Conservation (phyloP, 768 basidiomycete genomes). For the Obba rivulosa region DNA sequence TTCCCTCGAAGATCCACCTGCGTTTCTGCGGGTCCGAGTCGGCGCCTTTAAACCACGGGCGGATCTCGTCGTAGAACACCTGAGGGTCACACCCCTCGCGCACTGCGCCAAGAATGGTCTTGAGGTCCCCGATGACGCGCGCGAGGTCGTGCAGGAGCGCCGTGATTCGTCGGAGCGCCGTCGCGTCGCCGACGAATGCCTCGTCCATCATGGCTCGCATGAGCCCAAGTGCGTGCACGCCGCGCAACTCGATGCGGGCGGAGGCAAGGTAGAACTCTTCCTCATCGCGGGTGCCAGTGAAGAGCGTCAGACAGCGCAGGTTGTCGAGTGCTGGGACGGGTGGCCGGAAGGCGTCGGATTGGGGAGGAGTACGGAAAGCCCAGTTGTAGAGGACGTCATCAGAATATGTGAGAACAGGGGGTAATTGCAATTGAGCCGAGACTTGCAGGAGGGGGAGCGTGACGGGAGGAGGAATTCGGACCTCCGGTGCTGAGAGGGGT, state of each 20-base stretch:
- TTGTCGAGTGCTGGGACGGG: slow-evolving; percentile 47
- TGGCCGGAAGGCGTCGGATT: slow-evolving; percentile 5
- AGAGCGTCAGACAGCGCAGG: slow-evolving; percentile 59
- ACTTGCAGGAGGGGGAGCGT: slow-evolving; percentile 73
- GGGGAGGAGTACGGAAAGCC: slow-evolving; percentile 28
- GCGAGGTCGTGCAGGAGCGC: slow-evolving; percentile 62
- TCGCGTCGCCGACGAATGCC: slow-evolving; percentile 62
- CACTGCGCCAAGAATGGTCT: slow-evolving; percentile 54
- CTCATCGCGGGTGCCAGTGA: slow-evolving; percentile 79
- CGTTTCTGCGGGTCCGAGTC: slow-evolving; percentile 28
- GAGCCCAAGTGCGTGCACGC: slow-evolving; percentile 77
- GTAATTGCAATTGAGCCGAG: slow-evolving; percentile 66
- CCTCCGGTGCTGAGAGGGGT: slow-evolving; percentile 24
- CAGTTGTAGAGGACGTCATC: slow-evolving; percentile 92
- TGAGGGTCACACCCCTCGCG: slow-evolving; percentile 68
- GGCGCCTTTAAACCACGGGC: slow-evolving; percentile 62
- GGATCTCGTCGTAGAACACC: slow-evolving; percentile 51
- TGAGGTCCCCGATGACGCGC: slow-evolving; percentile 58
- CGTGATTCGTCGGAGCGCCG: slow-evolving; percentile 44
- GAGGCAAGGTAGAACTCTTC: slow-evolving; percentile 85
- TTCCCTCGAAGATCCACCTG: slow-evolving; percentile 42
- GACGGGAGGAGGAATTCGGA: slow-evolving; percentile 65
- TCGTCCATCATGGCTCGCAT: slow-evolving; percentile 89
- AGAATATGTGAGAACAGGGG: slow-evolving; percentile 86
- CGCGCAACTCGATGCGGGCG: slow-evolving; percentile 79